Evolutionary conservation across 1,139 yeast genomes (phyloP), one percentile per base, ranked within the genome.

Genomic region (Zygosaccharomyces sapae): DNA sequence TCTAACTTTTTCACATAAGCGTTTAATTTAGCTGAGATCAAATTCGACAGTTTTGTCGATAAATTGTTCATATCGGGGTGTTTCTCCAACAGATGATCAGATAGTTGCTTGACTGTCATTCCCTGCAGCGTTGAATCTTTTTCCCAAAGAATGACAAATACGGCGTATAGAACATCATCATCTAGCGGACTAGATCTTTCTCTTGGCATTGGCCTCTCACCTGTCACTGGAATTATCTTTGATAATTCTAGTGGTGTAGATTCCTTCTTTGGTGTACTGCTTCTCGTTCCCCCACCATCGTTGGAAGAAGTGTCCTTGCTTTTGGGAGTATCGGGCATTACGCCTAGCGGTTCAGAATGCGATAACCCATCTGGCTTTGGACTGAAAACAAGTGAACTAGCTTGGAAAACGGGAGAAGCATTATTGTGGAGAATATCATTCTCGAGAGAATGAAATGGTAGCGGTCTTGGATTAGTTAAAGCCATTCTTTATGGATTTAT

Each of bases 1-100:
- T 86, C 94, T 29, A 85, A 87, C 57, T 89, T 75, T 62, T 86
- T 86, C 41, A 85, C 92, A 59, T 86, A 86, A 16, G 94, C 92
- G 63, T 86, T 86, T 57, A 86, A 70, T 61, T 86, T 86, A 10
- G 95, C 95, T 56, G 85, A 77, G 2, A 86, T 90, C 56, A 86
- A 68, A 63, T 86, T 86, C 20, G 90, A 83, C n/a, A 90, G 81
- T 59, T 86, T 86, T 25, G 90, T 81, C 2, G 88, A 81, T 50
- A 84, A 67, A 51, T 80, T 82, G 8, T 89, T 86, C 88, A 85
- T 84, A 47, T 83, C 88, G 0, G 94, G 92, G 61, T 85, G 90
- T 58, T 78, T 76, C 48, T 79, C 85, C 47, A 81, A 71, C 46
- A 86, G 71, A 49, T 82, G 76, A 64, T 86, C 94, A 68, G 94